phyloP scores from a whole-genome alignment of 2,329 filamentous ascomycete species.

The Sarocladium strictum region DNA sequence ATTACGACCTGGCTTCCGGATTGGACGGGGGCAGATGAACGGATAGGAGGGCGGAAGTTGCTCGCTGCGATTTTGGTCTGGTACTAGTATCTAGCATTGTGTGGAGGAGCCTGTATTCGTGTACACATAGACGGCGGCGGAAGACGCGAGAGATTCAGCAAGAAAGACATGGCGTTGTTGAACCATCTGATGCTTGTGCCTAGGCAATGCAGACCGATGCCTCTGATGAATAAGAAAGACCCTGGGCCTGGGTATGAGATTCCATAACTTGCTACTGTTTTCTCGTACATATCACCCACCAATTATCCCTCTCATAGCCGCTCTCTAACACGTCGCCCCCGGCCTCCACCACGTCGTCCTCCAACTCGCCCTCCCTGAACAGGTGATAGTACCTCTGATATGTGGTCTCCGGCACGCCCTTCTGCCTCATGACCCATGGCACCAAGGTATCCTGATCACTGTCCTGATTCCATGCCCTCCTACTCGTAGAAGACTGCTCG shows the following conservation, averaged over 20 bases:
- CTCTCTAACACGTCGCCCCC: slow-evolving; percentile 71
- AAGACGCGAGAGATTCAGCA: not conserved
- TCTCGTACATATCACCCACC: slow-evolving; percentile 75
- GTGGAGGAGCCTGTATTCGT: slow-evolving; percentile 4
- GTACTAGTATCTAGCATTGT: slow-evolving; percentile 4
- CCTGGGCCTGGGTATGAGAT: too few relatives aligned
- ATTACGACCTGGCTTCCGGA: not conserved
- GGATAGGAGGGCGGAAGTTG: not conserved
- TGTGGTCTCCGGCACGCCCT: slow-evolving; percentile 34
- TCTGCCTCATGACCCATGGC: slow-evolving; percentile 72
- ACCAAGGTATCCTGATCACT: slow-evolving; percentile 89
- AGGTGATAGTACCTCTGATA: slow-evolving; percentile 94
- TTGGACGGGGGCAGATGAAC: not conserved
- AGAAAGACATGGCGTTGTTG: not conserved
- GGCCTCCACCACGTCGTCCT: slow-evolving; percentile 67
- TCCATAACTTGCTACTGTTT: too few relatives aligned
- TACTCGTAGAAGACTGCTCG: slow-evolving; percentile 72
- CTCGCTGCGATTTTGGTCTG: slow-evolving; percentile 3
- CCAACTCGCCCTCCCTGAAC: slow-evolving; percentile 80
- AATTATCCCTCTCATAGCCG: slow-evolving; percentile 96
- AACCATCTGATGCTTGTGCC: too few relatives aligned
- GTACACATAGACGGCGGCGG: slow-evolving; percentile 4
- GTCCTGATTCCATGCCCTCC: slow-evolving; percentile 81
- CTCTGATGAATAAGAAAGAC: too few relatives aligned
- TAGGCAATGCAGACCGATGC: too few relatives aligned